A percentile compares a stretch with the other conserved stretches of the same genome.
Evolutionary conservation across 2,329 filamentous ascomycete species (phyloP).

Genomic region (Paecilomyces fulvus): DNA sequence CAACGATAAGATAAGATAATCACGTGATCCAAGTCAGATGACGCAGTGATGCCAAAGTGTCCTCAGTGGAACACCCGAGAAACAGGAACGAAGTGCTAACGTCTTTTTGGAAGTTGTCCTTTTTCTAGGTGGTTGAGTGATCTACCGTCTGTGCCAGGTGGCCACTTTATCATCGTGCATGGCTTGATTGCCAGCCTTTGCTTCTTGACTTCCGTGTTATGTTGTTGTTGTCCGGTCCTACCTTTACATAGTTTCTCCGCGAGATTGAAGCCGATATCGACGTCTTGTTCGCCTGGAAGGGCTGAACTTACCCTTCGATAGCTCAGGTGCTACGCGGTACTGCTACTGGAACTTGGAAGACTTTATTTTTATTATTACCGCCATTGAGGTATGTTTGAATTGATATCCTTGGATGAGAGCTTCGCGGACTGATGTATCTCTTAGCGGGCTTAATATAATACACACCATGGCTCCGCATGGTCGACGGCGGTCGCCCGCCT

Average conservation of each 20-base stretch:
- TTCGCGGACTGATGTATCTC: neutral
- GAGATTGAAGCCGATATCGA: neutral
- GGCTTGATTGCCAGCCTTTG: neutral
- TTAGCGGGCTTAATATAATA: neutral
- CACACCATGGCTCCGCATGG: conserved; percentile 20
- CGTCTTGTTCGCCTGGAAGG: neutral
- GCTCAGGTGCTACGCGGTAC: neutral
- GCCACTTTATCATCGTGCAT: neutral
- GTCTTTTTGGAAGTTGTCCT: neutral
- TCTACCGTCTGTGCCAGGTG: neutral
- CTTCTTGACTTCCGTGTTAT: neutral
- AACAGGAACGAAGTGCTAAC: neutral
- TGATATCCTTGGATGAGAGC: neutral
- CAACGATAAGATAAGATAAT: neutral
- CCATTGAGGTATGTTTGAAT: neutral
- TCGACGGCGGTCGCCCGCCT: conserved; percentile 17
- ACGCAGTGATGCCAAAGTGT: conserved; percentile 7
- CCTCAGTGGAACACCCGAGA: conserved; percentile 3
- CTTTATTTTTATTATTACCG: conserved; percentile 3
- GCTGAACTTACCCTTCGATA: neutral
- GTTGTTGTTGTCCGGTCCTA: neutral
- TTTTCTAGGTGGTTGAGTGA: neutral
- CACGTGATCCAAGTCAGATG: conserved; percentile 1
- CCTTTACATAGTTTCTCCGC: neutral
- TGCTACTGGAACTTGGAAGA: neutral